phyloP scores from a whole-genome alignment of 805 yeast species.

The Wickerhamomyces xylosicus region DNA sequence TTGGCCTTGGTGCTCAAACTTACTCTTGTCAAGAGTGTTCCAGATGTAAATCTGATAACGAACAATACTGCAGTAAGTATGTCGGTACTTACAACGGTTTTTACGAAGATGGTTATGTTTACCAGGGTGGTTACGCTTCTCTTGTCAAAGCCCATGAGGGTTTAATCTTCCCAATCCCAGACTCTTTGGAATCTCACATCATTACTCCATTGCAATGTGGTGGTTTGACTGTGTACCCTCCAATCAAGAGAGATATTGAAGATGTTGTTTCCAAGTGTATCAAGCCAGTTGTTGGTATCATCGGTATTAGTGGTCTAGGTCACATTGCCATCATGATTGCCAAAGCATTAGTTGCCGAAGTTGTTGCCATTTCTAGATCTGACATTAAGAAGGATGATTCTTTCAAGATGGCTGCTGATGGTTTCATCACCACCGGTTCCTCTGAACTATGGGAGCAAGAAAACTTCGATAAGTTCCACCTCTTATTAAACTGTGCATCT shows the following conservation, averaged over 20 bases:
- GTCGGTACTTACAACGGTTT: constrained; percentile 41
- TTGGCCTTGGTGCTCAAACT: constrained; percentile 70
- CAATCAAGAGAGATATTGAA: constrained; percentile 35
- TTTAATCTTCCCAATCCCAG: constrained; percentile 57
- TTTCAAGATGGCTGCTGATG: constrained; percentile 39
- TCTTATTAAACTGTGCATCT: constrained; percentile 39
- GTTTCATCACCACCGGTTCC: constrained; percentile 43
- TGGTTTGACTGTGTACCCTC: constrained; percentile 65
- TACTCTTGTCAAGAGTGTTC: constrained; percentile 52
- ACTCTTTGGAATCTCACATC: constrained; percentile 33
- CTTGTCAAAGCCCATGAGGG: constrained; percentile 55
- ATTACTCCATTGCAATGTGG: constrained; percentile 76
- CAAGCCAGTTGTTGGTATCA: constrained; percentile 35
- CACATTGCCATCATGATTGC: constrained; percentile 47
- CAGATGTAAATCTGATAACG: constrained; percentile 44
- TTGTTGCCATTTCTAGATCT: constrained; percentile 44
- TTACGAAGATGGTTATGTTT: constrained; percentile 34
- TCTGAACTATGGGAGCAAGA: constrained; percentile 29
- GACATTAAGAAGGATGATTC: constrained; percentile 39
- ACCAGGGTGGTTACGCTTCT: constrained; percentile 62
- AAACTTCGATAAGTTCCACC: constrained; percentile 28
- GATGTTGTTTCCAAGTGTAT: constrained; percentile 12
- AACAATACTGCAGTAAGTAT: constrained; percentile 40
- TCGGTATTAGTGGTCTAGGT: constrained; percentile 50
- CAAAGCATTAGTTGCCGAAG: constrained; percentile 51